phyloP scores from a whole-genome alignment of 106 monocot species.

The Platanthera zijinensis region DNA sequence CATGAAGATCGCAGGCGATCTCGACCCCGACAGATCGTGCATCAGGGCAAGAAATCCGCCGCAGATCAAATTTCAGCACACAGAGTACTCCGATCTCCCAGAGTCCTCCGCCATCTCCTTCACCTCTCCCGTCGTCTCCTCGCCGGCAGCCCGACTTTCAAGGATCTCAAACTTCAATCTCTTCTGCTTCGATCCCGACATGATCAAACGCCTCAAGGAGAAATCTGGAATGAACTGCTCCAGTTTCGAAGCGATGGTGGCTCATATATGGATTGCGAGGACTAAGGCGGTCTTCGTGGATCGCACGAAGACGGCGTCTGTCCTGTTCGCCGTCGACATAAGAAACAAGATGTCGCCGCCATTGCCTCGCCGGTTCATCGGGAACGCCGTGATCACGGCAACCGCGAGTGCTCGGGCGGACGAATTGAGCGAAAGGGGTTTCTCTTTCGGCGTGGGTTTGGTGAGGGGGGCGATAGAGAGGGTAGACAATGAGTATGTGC shows the following conservation, averaged over 20 bases:
- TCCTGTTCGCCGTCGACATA: constrained; percentile 68
- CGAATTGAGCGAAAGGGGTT: constrained; percentile 18
- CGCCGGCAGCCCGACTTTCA: constrained; percentile 10
- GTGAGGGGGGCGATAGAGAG: constrained; percentile 51
- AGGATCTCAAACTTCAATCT: constrained; percentile 22
- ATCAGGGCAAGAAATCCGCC: constrained; percentile 56
- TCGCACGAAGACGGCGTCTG: constrained; percentile 27
- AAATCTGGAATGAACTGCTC: constrained; percentile 40
- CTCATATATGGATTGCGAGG: constrained; percentile 67
- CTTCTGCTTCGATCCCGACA: constrained; percentile 34
- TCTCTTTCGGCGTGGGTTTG: constrained; percentile 35
- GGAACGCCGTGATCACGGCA: constrained; percentile 60
- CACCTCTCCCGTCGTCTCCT: constrained; percentile 29
- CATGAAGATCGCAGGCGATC: constrained; percentile 7
- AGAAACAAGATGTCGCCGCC: constrained; percentile 51
- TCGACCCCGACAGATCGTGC: constrained; percentile 51
- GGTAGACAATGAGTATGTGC: constrained; percentile 69
- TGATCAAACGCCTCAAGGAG: constrained; percentile 44
- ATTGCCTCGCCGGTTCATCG: constrained; percentile 38
- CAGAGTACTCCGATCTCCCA: constrained; percentile 45
- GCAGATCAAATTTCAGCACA: constrained; percentile 48
- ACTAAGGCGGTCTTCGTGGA: constrained; percentile 43
- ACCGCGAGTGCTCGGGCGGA: constrained; percentile 28
- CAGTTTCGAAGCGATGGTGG: constrained; percentile 65
- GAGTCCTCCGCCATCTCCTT: constrained; percentile 26